Base-by-base conservation (phyloP, 2,329 filamentous ascomycete species). In the Cladosporium sp. region DNA sequence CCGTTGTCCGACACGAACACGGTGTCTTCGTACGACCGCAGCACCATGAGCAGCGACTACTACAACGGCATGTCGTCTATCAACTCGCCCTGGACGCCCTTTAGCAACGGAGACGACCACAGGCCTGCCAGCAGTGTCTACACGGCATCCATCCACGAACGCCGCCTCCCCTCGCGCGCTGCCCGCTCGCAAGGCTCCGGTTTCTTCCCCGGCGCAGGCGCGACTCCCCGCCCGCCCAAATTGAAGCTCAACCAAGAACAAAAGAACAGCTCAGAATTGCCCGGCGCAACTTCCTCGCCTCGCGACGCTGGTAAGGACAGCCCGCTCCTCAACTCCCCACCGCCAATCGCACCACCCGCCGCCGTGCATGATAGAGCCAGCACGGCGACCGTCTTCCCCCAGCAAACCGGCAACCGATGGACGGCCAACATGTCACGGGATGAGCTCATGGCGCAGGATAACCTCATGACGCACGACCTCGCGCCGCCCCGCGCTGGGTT, bases 131-230 rank as follows among this genome's bases (percentile, higher is more conserved):
- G 71, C 59, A 75, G 73, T 56, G 59, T 65, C 38, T 75, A 75
- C 62, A 73, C 71, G 27, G 64, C 64, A 52, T 73, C 69, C 40
- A 43, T 62, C 47, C 63, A 72, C 52, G 59, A 66, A 13, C 76
- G 73, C 17, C 76, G 73, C 15, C 68, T 77, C 2, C 61, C 61
- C 2, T 62, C 64, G 29, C 59, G 66, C 37, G 57, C 62, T 43
- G 13, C 54, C 47, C 44, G 49, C 24, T 74, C 74, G 37, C 77
- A 84, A 43, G 83, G 78, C 13, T 77, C 85, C 61, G 75, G 80
- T 38, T 68, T 68, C 63, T 69, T 68, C 56, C 66, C 66, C 13
- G 64, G 64, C 41, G 56, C 63, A 20, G 62, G 63, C 17, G 59
- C 58, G 9, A 54, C 55, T 15, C 63, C 63, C 50, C 55, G 58